Evolutionary conservation across 2,329 filamentous ascomycete species (phyloP), one percentile per base, ranked within the genome.

Genomic region (Pseudogymnoascus sp.): DNA sequence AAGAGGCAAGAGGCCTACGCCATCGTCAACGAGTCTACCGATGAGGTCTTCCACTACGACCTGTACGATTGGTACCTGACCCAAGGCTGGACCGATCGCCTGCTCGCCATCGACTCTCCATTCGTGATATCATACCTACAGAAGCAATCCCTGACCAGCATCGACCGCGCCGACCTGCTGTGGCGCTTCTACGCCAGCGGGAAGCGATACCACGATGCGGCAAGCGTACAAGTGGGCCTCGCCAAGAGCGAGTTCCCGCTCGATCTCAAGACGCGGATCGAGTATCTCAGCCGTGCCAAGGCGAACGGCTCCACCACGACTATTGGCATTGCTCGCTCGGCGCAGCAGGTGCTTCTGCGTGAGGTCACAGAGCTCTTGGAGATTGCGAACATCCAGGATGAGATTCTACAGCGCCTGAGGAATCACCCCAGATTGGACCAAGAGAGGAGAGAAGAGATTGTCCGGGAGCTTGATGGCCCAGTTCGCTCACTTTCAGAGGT

Each of bases 11-110:
- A 99, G 76, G 93, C 94, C 0, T 96, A 97, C 74, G 84, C 87
- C 47, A 89, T 97, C 2, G 92, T 99, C 68, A 90, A 95, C 71
- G 84, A 83, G 63, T 96, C 93, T 0, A 83, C 87, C 11, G 94
- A 99, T 67, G 90, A 97, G 70, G 89, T 97, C 4, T 99, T 99
- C 77, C 88, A 97, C 72, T 95, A 90, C 64, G 91, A 90, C 69
- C 81, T 99, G n/a, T 99, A 97, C 72, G 92, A 97, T 70, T 99
- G 94, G 93, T 99, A 99, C 74, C 86, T 97, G 66, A 76, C 82
- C 60, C 87, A 92, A 72, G 88, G 89, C 15, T 92, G 90, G 85
- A 88, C 85, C 8, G 91, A 97, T 65, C 87, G 92, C 11, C 82
- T 99, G 29, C 83, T 99, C 35, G 85, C 88, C 36, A 91, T 94